phyloP scores from a whole-genome alignment of 768 basidiomycete species.

The Russula compacta region DNA sequence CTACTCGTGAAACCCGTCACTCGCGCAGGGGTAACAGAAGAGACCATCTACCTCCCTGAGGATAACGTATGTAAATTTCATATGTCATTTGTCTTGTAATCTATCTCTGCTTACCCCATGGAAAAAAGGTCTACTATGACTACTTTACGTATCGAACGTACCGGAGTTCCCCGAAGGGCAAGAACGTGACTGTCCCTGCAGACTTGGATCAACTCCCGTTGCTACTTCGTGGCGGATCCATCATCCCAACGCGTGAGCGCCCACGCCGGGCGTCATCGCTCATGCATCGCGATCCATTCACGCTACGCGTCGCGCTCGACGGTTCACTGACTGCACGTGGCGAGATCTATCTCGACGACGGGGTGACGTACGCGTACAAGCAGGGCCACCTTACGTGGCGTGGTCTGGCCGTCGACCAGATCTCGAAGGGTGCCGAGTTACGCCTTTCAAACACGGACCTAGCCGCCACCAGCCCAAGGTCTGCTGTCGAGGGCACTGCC shows the following conservation, averaged over 20 bases:
- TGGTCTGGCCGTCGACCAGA: constrained; percentile 51
- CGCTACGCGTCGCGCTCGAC: constrained; percentile 73
- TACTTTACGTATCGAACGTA: constrained; percentile 71
- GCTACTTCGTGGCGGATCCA: constrained; percentile 84
- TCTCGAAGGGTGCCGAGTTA: constrained; percentile 37
- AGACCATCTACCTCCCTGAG: constrained; percentile 78
- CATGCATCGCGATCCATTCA: constrained; percentile 91
- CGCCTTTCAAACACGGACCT: constrained; percentile 45
- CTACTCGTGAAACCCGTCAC: constrained; percentile 89
- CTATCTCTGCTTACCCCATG: constrained; percentile 9
- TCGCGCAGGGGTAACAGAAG: constrained; percentile 54
- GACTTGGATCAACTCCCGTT: constrained; percentile 76
- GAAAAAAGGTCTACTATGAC: constrained; percentile 78
- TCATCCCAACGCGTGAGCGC: constrained; percentile 80
- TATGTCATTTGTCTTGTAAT: neutral
- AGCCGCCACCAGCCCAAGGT: constrained; percentile 33
- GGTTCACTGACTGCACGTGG: constrained; percentile 53
- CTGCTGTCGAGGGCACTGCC: constrained; percentile 44
- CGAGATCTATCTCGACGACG: constrained; percentile 93
- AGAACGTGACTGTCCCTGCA: constrained; percentile 65
- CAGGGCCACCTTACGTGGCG: constrained; percentile 82
- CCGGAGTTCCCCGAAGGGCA: constrained; percentile 56
- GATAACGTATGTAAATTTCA: constrained; percentile 45
- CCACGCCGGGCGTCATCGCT: constrained; percentile 76
- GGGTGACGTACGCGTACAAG: constrained; percentile 68